Base-by-base conservation (phyloP, 768 basidiomycete species). In the Dictyophora rubrovolvata region DNA sequence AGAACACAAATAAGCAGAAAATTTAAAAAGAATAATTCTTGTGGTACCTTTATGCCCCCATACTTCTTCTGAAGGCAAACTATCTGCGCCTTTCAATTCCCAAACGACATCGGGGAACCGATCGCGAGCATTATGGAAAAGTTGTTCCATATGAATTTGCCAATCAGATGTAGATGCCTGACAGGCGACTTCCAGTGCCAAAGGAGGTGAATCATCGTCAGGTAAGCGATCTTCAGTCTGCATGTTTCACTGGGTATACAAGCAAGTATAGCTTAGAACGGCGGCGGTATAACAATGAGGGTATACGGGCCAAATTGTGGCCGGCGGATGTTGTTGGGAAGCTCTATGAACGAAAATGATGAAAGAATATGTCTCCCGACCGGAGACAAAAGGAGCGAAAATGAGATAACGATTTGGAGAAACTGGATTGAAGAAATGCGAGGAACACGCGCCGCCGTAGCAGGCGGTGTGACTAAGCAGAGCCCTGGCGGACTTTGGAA, bases 101-200 rank as follows among this genome's bases (percentile, higher is more conserved):
- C 95, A 98, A n/a, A 91, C 84, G 54, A 98, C 93, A 73, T 98
- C 95, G n/a, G 89, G 87, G 67, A 93, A 98, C 59, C 91, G 79
- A 62, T 94, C 89, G 71, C 88, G 88, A n/a, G 93, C 87, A 55
- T 84, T 77, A 63, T 79, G 78, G 70, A 92, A 94, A 46, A 97
- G 79, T 6, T 76, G 66, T 59, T 83, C 79, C 4, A 97, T 79
- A 73, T 97, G 86, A n/a, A 70, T 69, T 65, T 90, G 86, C 94
- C 94, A 97, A 17, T 75, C 71, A 5, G 73, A 66, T 0, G 87
- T 90, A 1, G 89, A 90, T 59, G 78, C 74, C 62, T 76, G 75
- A 23, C 83, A 81, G 8, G 87, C 84, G 66, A 89, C 84, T 58
- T 81, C 78, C 21, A 86, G 74, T 6, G 77, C 75, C 1, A 83